phyloP scores from a whole-genome alignment of 2,329 filamentous ascomycete species.

The Ophiostoma populinum region DNA sequence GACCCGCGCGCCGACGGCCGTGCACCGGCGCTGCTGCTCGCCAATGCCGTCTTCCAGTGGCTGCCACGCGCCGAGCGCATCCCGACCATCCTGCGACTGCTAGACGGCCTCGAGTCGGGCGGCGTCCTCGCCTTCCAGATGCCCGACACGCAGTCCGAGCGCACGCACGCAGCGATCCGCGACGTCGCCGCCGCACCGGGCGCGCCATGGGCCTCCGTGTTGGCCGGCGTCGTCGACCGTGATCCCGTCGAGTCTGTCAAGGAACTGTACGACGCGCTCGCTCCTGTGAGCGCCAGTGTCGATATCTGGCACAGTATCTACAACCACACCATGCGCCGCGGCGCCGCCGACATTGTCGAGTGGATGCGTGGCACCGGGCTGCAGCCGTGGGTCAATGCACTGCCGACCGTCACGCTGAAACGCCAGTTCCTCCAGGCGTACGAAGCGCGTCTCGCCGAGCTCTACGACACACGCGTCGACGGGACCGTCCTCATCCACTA shows the following conservation, averaged over 20 bases:
- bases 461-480: constrained; percentile 28
- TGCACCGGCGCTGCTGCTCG: constrained; percentile 29
- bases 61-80: constrained; percentile 26
- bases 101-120: constrained; percentile 23
- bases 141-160: constrained; percentile 29
- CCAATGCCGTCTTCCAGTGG: constrained; percentile 45
- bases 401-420: constrained; percentile 22
- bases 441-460: constrained; percentile 22
- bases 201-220: constrained; percentile 12
- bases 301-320: constrained; percentile 39
- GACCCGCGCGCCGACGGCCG: constrained; percentile 12
- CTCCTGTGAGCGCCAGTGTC: constrained; percentile 23
- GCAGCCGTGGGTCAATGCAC: constrained; percentile 32
- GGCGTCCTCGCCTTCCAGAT: constrained; percentile 36
- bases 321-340: constrained; percentile 29
- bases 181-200: constrained; percentile 15
- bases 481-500: constrained; percentile 37
- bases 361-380: constrained; percentile 43
- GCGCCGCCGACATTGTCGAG: constrained; percentile 33
- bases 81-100: constrained; percentile 23
- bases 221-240: constrained; percentile 16
- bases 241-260: constrained; percentile 29
- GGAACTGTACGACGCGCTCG: constrained; percentile 31
- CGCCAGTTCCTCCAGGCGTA: constrained; percentile 30
- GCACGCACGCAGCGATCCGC: constrained; percentile 32